Evolutionary conservation across 371 early-diverging fungal genomes (phyloP), one percentile per base, ranked within the genome.

Genomic region (Mucor saturninus): DNA sequence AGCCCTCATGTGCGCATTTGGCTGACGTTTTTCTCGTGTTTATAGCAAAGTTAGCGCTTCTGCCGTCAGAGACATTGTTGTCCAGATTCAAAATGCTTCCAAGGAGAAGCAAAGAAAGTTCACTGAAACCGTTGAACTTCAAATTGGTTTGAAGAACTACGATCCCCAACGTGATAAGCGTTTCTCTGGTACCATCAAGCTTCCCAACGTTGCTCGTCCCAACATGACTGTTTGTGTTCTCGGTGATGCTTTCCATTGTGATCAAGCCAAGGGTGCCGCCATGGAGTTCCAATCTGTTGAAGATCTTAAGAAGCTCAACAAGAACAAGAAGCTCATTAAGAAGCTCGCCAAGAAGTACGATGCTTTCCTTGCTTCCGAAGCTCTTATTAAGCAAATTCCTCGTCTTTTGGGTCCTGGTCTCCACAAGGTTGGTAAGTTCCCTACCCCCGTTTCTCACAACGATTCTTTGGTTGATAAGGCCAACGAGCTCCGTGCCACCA

Each of bases 241-340:
- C 59, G 99, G 96, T 83, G 98, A 98, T 87, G 96, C 94, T 77
- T 90, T 91, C 82, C 94, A 96, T 86, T 91, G 92, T 75, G 95
- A 95, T 76, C 89, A 93, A 77, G 98, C 98, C 80, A 94, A 95
- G 87, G 91, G 86, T 74, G 87, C 91, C 69, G 90, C 89, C 54
- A 87, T 98, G 84, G 96, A 96, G 65, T 95, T 83, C 91, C 91
- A 92, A 86, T 93, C 96, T 57, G 96, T 95, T 74, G 97, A 98
- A 49, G 97, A 98, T 88, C 87, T 97, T 82, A 97, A 98, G 92
- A 98, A 98, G 91, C 90, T 97, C 73, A 75, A 97, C 94, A 97
- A 98, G 93, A 96, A 96, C 94, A 98, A 98, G 94, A 97, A 96
- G 91, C 86, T 91, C 64, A 94, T 97, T 89, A 98, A 98, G 95